Evolutionary conservation across 805 yeast genomes (phyloP), one percentile per base, ranked within the genome.

Genomic region (Dipodascus albidus): DNA sequence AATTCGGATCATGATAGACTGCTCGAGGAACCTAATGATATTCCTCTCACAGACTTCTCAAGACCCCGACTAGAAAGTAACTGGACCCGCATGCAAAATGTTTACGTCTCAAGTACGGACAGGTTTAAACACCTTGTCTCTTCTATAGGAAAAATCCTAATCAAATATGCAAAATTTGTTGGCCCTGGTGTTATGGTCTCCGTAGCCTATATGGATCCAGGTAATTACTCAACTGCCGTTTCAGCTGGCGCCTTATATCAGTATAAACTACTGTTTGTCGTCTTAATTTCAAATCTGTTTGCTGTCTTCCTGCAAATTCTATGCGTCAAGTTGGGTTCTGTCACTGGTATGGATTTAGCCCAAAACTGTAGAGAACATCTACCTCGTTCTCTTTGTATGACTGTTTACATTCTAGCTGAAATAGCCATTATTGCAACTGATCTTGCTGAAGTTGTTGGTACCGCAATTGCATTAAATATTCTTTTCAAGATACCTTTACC

Each of bases 141-240:
- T 4, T n/a, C 44, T 6, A n/a, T 38, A 3, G 44, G 14, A 27
- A 55, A 60, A 52, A 65, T 68, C 2, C 51, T 79, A 23, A 64
- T 67, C 55, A 86, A 85, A 67, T 81, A 85, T 60, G 64, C 77
- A 51, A 74, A 76, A 50, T 89, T 89, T 65, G 72, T 88, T 19
- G 96, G 96, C 0, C 96, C 96, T 0, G 96, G 96, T 0, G 74
- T 89, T 44, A 77, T 88, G 80, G 88, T 89, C 22, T 78, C 89
- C 27, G 96, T 90, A 52, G 93, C 96, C 1, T 90, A 89, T 63
- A 85, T 89, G 75, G 97, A 89, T 65, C 96, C 96, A 1, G 97
- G 97, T 47, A 89, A 89, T 67, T 89, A 87, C 68, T 80, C 95
- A 48, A 86, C 96, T 0, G 88, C 93, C 15, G 95, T 89, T 1